phyloP scores from a whole-genome alignment of 108 stramenopile species.

The Nannochloropsis gaditana region DNA sequence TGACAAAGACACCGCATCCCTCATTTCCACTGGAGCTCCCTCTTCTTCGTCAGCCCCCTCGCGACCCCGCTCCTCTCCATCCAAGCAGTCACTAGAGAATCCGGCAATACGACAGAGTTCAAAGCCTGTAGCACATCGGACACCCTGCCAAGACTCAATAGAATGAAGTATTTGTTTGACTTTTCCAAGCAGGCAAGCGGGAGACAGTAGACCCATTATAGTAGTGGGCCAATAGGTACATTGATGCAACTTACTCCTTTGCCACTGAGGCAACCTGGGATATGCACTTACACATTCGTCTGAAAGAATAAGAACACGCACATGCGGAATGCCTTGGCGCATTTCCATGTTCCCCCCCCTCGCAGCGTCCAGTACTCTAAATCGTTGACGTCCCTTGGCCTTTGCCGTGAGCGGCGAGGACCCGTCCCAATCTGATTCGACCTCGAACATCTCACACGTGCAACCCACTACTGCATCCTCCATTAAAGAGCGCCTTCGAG shows the following conservation, averaged over 20 bases:
- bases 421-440: neutral
- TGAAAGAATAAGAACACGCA: neutral
- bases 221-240: neutral
- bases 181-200: neutral
- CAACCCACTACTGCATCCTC: neutral
- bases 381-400: neutral
- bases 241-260: neutral
- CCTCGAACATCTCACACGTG: neutral
- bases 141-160: neutral
- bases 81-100: neutral
- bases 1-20: conserved; percentile 32
- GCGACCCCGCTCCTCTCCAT: neutral
- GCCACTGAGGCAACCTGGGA: neutral
- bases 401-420: neutral
- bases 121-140: neutral
- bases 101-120: neutral
- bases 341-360: neutral
- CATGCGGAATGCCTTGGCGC: conserved; percentile 2
- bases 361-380: neutral
- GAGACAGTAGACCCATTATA: neutral
- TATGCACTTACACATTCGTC: neutral
- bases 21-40: neutral
- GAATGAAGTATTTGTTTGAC: neutral
- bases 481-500: neutral
- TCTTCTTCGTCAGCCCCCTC: neutral